Conservation (phyloP, 2,329 filamentous ascomycete species). For the Phialophora expanda region DNA sequence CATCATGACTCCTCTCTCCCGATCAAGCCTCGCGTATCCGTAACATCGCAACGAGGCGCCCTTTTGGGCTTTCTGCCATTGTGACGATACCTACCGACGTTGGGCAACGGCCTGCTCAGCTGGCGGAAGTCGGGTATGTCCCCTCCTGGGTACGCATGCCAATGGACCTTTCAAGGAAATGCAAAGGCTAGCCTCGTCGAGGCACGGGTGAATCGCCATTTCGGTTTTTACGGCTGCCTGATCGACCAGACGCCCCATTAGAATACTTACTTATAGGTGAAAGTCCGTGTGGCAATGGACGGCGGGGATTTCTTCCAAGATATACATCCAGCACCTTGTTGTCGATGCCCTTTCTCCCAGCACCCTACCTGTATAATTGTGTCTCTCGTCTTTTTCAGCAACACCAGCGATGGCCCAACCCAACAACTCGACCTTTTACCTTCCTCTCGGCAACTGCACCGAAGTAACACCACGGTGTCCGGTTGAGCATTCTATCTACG, state of each 20-base stretch:
- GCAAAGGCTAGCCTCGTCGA: not conserved
- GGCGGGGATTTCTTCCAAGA: not conserved
- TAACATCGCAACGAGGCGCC: not conserved
- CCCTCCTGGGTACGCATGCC: not conserved
- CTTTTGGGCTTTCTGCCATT: not conserved
- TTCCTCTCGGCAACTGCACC: conserved; percentile 39
- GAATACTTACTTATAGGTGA: conserved; percentile 4
- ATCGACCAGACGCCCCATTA: not conserved
- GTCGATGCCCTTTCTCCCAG: not conserved
- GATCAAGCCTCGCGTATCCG: conserved; percentile 1
- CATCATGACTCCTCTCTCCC: not conserved
- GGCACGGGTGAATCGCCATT: not conserved
- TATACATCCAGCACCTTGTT: not conserved
- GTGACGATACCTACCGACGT: not conserved
- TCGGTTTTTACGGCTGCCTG: conserved; percentile 15
- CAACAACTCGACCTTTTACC: conserved; percentile 22
- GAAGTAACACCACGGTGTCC: conserved; percentile 46
- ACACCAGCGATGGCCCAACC: conserved; percentile 14
- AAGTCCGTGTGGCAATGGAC: not conserved
- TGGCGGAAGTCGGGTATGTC: too few species aligned
- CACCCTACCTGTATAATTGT: not conserved
- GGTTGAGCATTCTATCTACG: conserved; percentile 56
- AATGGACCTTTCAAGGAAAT: not conserved
- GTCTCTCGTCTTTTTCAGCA: not conserved
- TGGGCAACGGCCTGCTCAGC: not conserved